Evolutionary conservation across 2,329 filamentous ascomycete species (phyloP).

Genomic region (Immersiporthe knoxdaviesiana): DNA sequence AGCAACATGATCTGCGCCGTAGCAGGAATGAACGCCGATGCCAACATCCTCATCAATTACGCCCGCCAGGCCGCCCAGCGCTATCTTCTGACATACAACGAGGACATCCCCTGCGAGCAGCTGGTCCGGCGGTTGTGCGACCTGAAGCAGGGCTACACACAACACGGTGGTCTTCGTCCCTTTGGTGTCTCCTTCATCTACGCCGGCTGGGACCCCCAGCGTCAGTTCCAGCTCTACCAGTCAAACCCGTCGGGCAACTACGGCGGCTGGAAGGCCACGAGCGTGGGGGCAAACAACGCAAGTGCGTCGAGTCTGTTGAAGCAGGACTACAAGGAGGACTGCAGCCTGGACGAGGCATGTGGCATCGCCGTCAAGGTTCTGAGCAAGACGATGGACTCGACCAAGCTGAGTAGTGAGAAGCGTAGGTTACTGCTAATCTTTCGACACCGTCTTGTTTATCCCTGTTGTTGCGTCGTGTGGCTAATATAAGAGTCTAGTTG

Average conservation of each 20-base stretch:
- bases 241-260: slow-evolving; percentile 99
- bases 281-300: slow-evolving; percentile 96
- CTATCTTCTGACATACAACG: slow-evolving; percentile 98
- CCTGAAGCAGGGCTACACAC: slow-evolving; percentile 98
- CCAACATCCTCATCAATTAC: slow-evolving; percentile 99
- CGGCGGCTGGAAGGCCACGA: slow-evolving; percentile 98
- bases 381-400: slow-evolving; percentile 99
- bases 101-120: slow-evolving; percentile 99
- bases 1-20: slow-evolving; percentile 99
- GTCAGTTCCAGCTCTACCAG: slow-evolving; percentile 98
- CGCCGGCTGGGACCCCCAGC: slow-evolving; percentile 92
- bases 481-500: slow-evolving; percentile 62
- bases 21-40: slow-evolving; percentile 98
- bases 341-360: slow-evolving; percentile 92
- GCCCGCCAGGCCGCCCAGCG: slow-evolving; percentile 94
- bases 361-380: slow-evolving; percentile 97
- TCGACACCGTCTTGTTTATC: too few species aligned
- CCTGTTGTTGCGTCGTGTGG: slow-evolving; percentile 3
- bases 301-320: slow-evolving; percentile 96
- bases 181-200: slow-evolving; percentile 99
- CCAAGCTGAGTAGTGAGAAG: slow-evolving; percentile 98
- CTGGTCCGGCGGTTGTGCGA: slow-evolving; percentile 96
- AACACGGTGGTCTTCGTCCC: slow-evolving; percentile 95
- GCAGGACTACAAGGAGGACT: slow-evolving; percentile 99
- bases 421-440: slow-evolving; percentile 61